Conservation (phyloP, 2,329 filamentous ascomycete genomes). For the Penicillium aurantiogriseum region DNA sequence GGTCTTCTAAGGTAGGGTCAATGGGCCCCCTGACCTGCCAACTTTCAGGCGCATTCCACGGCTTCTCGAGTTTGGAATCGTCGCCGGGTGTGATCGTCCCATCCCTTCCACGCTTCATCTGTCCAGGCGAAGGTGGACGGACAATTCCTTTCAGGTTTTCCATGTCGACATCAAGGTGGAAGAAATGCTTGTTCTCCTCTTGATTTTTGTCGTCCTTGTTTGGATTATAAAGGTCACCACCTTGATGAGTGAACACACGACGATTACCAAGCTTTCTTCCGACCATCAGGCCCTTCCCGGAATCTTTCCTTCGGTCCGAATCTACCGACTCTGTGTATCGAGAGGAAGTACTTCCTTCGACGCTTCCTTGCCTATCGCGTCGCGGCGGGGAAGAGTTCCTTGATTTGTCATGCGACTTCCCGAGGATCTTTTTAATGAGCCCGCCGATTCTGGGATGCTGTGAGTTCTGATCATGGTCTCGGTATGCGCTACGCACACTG, state of each 20-base stretch:
- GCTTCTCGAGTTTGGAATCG: constrained; percentile 15
- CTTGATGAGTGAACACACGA: constrained; percentile 32
- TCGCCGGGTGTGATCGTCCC: constrained; percentile 34
- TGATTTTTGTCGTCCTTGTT: constrained; percentile 33
- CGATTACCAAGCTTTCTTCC: constrained; percentile 36
- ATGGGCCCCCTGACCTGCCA: constrained; percentile 78
- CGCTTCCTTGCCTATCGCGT: constrained; percentile 36
- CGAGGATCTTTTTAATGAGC: constrained; percentile 9
- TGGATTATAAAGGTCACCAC: constrained; percentile 23
- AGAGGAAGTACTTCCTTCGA: constrained; percentile 30
- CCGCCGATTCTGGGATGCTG: constrained; percentile 16
- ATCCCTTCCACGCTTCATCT: constrained; percentile 41
- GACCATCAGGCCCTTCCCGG: constrained; percentile 34
- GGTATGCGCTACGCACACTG: constrained; percentile 64
- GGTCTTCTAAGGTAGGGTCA: constrained; percentile 25
- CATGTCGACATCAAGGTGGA: constrained; percentile 81
- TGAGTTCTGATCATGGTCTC: constrained; percentile 44
- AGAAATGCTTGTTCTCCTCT: constrained; percentile 59
- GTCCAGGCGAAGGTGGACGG: constrained; percentile 68
- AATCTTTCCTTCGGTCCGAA: constrained; percentile 40
- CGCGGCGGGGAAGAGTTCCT: constrained; percentile 36
- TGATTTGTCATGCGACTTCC: constrained; percentile 28
- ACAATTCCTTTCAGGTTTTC: constrained; percentile 90
- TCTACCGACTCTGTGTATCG: constrained; percentile 32
- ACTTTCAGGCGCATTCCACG: constrained; percentile 91